Percentiles rank a stretch among this genome's conserved stretches.
phyloP scores from a whole-genome alignment of 176 grass and related monocot species.

The Phyllostachys edulis region DNA sequence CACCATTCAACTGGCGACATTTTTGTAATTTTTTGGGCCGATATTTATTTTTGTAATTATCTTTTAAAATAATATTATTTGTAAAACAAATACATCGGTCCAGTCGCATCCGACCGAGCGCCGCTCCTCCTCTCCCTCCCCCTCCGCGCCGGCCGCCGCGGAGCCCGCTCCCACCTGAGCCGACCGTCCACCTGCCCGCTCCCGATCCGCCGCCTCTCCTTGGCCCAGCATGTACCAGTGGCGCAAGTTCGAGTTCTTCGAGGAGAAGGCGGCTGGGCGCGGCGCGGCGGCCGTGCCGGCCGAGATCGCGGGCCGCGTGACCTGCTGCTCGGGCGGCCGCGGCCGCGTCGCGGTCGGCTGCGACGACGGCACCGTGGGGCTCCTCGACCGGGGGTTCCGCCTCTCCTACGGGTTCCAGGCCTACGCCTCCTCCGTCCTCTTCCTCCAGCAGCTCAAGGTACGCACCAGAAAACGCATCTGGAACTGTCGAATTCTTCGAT shows the following conservation, averaged over 20 bases:
- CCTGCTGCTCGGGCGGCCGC: conserved; percentile 74
- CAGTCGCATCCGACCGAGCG: neutral
- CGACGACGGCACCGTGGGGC: conserved; percentile 75
- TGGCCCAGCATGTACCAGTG: conserved; percentile 69
- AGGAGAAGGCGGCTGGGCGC: conserved; percentile 72
- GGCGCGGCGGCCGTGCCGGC: conserved; percentile 48
- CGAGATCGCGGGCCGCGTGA: conserved; percentile 64
- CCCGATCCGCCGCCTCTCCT: conserved; percentile 9
- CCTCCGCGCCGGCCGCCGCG: neutral
- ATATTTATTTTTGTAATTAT: too few species aligned
- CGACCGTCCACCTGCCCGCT: neutral
- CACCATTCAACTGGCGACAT: too few species aligned
- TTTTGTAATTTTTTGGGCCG: too few species aligned
- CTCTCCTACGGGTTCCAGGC: conserved; percentile 54
- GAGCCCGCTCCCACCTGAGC: conserved; percentile 11
- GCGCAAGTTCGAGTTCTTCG: conserved; percentile 94
- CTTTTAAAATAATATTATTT: too few species aligned
- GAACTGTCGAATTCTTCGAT: neutral
- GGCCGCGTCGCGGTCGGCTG: conserved; percentile 80
- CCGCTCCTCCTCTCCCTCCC: neutral
- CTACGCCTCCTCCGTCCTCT: conserved; percentile 66
- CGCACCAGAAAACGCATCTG: too few species aligned
- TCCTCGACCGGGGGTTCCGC: conserved; percentile 52
- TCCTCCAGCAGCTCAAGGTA: conserved; percentile 97
- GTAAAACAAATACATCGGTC: too few species aligned